These are phyloP conservation scores for Chaetomiaceae sp. DNA, from an alignment of 2,329 filamentous ascomycete species.

Conservation along the genomic window DNA sequence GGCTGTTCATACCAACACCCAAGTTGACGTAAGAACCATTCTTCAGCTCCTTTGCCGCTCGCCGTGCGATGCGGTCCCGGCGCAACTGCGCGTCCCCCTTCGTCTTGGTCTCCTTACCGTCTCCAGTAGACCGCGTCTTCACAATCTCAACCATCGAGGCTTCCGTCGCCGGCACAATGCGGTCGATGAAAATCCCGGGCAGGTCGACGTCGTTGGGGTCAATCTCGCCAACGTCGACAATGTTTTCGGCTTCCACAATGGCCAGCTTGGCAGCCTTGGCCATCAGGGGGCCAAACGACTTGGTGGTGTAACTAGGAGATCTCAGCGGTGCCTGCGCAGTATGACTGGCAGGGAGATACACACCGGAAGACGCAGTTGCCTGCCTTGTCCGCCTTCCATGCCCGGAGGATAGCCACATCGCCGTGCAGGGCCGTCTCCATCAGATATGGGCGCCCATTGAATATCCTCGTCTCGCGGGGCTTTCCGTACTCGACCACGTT, in stretches of 20 bases:
- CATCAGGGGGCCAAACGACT: conserved; percentile 70
- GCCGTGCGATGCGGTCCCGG: conserved; percentile 65
- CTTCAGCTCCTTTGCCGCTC: conserved; percentile 75
- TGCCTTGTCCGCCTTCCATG: conserved; percentile 68
- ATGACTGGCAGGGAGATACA: neutral
- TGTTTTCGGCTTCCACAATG: conserved; percentile 80
- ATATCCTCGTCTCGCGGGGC: conserved; percentile 64
- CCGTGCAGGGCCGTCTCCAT: conserved; percentile 73
- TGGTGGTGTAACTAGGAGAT: conserved; percentile 54
- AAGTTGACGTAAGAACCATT: conserved; percentile 76
- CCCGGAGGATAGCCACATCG: conserved; percentile 71
- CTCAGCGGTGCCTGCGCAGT: too few relatives aligned
- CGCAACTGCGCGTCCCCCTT: conserved; percentile 45
- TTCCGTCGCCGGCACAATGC: conserved; percentile 67
- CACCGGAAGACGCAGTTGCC: conserved; percentile 68
- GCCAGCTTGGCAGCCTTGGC: conserved; percentile 72
- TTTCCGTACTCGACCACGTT: conserved; percentile 57
- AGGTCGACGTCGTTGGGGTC: conserved; percentile 69
- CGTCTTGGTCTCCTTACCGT: conserved; percentile 32
- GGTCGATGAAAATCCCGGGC: conserved; percentile 76
- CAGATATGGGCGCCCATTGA: conserved; percentile 65
- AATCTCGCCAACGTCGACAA: conserved; percentile 68
- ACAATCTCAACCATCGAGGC: conserved; percentile 67
- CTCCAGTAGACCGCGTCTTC: conserved; percentile 46
- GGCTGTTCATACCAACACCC: conserved; percentile 48